phyloP scores from a whole-genome alignment of 768 basidiomycete species.

The Hortiboletus campestris region DNA sequence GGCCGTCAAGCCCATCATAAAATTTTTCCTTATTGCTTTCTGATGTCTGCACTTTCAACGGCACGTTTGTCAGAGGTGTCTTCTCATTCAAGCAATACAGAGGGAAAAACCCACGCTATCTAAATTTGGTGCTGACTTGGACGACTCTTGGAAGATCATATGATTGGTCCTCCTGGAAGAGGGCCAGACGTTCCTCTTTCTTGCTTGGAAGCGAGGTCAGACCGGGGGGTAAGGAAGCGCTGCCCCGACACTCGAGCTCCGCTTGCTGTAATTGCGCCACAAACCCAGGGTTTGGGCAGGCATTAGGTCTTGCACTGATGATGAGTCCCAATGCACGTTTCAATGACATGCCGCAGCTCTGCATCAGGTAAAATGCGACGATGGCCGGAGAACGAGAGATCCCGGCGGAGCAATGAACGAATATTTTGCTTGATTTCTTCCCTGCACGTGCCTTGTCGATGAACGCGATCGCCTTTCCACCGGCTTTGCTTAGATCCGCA shows the following conservation, averaged over 20 bases:
- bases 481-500: slow-evolving; percentile 3
- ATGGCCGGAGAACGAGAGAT: slow-evolving; percentile 9
- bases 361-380: slow-evolving; percentile 8
- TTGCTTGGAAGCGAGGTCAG: background rate
- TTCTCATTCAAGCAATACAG: background rate
- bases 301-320: slow-evolving; percentile 1
- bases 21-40: background rate
- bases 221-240: background rate
- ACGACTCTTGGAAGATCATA: background rate
- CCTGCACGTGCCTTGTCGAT: background rate
- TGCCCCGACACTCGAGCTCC: background rate
- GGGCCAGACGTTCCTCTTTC: slow-evolving; percentile 5
- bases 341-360: slow-evolving; percentile 1
- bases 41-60: background rate
- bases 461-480: background rate
- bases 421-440: background rate
- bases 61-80: background rate
- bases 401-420: slow-evolving; percentile 10
- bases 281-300: slow-evolving; percentile 9
- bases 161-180: slow-evolving; percentile 3
- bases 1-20: too few relatives aligned
- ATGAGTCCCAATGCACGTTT: background rate
- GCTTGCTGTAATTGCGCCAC: background rate
- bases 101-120: background rate
- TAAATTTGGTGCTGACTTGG: background rate